phyloP scores from a whole-genome alignment of 805 yeast species.

The Suhomyces sp. region DNA sequence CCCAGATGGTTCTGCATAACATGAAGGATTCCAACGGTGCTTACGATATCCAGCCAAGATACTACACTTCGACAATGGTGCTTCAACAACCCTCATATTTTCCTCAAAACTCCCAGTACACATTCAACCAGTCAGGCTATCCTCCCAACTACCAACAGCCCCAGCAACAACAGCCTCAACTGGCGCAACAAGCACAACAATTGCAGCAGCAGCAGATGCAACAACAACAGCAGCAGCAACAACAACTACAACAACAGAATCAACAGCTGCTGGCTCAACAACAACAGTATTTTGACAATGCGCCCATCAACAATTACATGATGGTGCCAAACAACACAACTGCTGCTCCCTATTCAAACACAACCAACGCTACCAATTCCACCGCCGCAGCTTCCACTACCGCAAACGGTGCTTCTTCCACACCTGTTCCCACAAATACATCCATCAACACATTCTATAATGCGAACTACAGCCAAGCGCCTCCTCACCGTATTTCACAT shows the following conservation, averaged over 20 bases:
- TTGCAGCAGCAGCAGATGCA: slow-evolving; percentile 6
- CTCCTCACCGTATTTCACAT: slow-evolving; percentile 6
- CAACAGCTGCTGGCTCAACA: slow-evolving; percentile 3
- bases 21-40: slow-evolving; percentile 3
- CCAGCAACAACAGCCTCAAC: slow-evolving; percentile 10
- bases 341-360: slow-evolving; percentile 4
- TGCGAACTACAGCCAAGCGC: slow-evolving; percentile 3
- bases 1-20: slow-evolving; percentile 4
- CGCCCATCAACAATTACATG: slow-evolving; percentile 21
- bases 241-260: neutral
- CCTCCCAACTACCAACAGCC: slow-evolving; percentile 12
- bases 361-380: slow-evolving; percentile 5
- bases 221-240: neutral
- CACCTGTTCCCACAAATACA: slow-evolving; percentile 5
- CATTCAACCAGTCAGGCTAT: slow-evolving; percentile 8
- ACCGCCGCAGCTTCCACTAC: slow-evolving; percentile 5
- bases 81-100: slow-evolving; percentile 21
- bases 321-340: slow-evolving; percentile 15
- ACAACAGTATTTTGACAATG: slow-evolving; percentile 10
- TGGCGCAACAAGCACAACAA: slow-evolving; percentile 7
- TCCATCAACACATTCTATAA: slow-evolving; percentile 8
- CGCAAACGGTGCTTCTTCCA: slow-evolving; percentile 5
- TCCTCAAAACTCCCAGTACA: slow-evolving; percentile 10
- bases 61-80: slow-evolving; percentile 21
- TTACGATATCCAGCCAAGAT: slow-evolving; percentile 18